phyloP scores from a whole-genome alignment of 768 basidiomycete species.

The Hericium rajendrae region DNA sequence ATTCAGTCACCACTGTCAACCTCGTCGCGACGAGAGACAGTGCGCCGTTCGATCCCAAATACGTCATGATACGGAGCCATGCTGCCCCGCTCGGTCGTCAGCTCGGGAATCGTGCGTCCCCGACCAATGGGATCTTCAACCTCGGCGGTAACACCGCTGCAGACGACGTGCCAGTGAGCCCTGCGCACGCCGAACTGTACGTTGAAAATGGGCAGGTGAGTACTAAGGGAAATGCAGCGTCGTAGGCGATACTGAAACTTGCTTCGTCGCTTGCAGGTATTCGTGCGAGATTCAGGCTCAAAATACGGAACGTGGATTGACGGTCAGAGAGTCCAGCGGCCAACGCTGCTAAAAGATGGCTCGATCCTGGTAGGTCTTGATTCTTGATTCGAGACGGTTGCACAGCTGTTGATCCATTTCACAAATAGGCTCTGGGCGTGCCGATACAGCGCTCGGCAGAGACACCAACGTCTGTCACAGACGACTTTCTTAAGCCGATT shows the following conservation, averaged over 20 bases:
- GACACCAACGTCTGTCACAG: not conserved
- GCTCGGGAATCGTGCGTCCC: not conserved
- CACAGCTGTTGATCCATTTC: not conserved
- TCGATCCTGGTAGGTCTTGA: not conserved
- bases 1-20: not conserved
- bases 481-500: not conserved
- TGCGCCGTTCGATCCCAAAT: not conserved
- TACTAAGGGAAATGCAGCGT: not conserved
- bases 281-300: not conserved
- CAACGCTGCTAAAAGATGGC: not conserved
- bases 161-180: not conserved
- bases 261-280: not conserved
- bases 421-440: not conserved
- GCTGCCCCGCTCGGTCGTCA: not conserved
- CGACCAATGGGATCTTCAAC: not conserved
- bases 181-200: not conserved
- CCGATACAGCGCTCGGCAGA: not conserved
- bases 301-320: not conserved
- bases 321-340: not conserved
- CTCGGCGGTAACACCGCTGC: not conserved
- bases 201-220: not conserved
- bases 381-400: not conserved
- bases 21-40: not conserved
- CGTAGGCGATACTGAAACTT: not conserved
- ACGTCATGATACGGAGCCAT: not conserved